Conservation (phyloP, 305 asterid species). For the Stenogyne calaminthoides region DNA sequence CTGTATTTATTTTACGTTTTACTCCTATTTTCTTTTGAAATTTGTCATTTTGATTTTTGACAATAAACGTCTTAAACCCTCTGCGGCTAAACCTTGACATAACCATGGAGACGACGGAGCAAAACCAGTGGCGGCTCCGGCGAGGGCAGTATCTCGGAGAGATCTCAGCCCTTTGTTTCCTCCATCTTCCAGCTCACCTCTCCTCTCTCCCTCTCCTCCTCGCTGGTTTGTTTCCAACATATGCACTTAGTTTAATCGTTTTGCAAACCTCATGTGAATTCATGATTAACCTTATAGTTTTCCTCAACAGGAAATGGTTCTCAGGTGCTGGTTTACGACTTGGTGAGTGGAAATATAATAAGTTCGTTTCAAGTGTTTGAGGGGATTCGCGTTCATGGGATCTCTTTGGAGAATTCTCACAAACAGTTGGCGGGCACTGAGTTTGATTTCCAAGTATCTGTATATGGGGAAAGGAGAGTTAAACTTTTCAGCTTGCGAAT, state of each 20-base stretch:
- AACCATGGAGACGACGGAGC: constrained; percentile 33
- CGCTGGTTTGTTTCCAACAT: constrained; percentile 52
- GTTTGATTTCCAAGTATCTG: constrained; percentile 47
- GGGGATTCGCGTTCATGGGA: constrained; percentile 93
- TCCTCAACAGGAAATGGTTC: constrained; percentile 77
- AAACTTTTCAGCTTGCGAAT: constrained; percentile 62
- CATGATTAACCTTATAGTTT: not conserved
- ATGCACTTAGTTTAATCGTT: not conserved
- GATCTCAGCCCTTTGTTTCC: constrained; percentile 86
- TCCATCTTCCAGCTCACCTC: constrained; percentile 60
- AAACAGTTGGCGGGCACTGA: constrained; percentile 28
- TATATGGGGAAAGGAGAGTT: constrained; percentile 91
- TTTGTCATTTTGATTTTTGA: not conserved
- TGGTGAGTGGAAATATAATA: constrained; percentile 45
- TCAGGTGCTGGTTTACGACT: constrained; percentile 67
- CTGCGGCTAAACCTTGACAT: constrained; percentile 5
- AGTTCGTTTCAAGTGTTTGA: constrained; percentile 72
- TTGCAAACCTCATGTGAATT: not conserved
- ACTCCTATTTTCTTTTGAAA: not conserved
- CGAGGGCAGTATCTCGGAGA: constrained; percentile 86
- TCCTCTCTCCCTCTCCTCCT: constrained; percentile 70
- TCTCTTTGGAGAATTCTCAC: constrained; percentile 45
- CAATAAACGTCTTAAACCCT: constrained; percentile 7
- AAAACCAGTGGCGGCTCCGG: constrained; percentile 41
- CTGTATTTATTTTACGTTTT: too few relatives aligned